phyloP scores from a whole-genome alignment of 148 eudicot genomes.

The Rhododendron vialii region DNA sequence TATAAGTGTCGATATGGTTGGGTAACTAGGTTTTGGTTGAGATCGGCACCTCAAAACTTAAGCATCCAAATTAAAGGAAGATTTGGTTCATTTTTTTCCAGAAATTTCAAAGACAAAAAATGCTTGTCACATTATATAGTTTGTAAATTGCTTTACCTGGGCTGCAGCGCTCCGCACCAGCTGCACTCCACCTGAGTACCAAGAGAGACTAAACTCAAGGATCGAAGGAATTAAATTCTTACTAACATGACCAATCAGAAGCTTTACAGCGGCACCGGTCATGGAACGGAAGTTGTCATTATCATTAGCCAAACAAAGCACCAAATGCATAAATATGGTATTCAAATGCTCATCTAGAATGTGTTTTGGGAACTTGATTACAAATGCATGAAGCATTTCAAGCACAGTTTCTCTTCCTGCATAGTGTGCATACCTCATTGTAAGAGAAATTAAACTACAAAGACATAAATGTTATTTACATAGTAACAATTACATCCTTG shows the following conservation, averaged over 20 bases:
- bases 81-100: neutral
- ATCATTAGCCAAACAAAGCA: conserved; percentile 69
- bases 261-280: conserved; percentile 35
- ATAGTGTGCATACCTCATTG: conserved; percentile 68
- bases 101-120: too few species aligned
- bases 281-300: conserved; percentile 63
- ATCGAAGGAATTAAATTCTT: conserved; percentile 12
- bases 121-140: too few species aligned
- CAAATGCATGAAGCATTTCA: conserved; percentile 77
- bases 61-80: neutral
- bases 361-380: conserved; percentile 53
- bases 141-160: conserved; percentile 41
- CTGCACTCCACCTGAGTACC: conserved; percentile 62
- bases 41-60: too few species aligned
- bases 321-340: conserved; percentile 53
- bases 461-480: neutral
- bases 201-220: conserved; percentile 51
- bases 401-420: conserved; percentile 83
- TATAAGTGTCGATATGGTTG: too few species aligned
- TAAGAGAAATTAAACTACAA: neutral
- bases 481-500: conserved; percentile 18
- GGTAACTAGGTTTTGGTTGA: too few species aligned
- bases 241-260: conserved; percentile 44
- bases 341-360: conserved; percentile 43
- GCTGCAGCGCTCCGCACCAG: conserved; percentile 69